Conservation (phyloP, 2,329 filamentous ascomycete species). For the Sporothrix protearum region DNA sequence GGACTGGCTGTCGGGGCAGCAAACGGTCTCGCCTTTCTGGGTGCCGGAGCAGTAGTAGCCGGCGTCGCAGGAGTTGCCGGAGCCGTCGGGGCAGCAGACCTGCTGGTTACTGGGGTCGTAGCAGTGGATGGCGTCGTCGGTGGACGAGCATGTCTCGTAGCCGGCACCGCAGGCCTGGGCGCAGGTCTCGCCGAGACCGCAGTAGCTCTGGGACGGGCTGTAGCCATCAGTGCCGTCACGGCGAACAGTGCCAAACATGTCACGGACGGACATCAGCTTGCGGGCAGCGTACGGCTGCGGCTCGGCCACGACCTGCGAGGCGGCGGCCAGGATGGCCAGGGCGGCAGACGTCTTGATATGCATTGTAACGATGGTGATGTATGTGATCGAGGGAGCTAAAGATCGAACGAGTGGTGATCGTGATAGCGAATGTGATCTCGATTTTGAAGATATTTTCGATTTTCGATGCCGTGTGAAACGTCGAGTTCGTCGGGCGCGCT, state of each 20-base stretch:
- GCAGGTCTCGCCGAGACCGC: slow-evolving; percentile 51
- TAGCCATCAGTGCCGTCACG: slow-evolving; percentile 46
- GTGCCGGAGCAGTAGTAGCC: slow-evolving; percentile 57
- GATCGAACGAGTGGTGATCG: not conserved
- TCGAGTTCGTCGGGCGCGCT: not conserved
- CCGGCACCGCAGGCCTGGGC: slow-evolving; percentile 53
- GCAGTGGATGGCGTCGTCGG: slow-evolving; percentile 53
- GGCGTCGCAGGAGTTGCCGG: slow-evolving; percentile 57
- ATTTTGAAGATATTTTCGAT: slow-evolving; percentile 1
- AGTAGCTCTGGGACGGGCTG: slow-evolving; percentile 47
- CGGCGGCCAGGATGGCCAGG: slow-evolving; percentile 45
- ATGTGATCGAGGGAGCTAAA: not conserved
- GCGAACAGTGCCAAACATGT: slow-evolving; percentile 43
- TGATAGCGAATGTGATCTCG: not conserved
- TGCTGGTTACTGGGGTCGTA: slow-evolving; percentile 51
- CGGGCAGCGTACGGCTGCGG: slow-evolving; percentile 36
- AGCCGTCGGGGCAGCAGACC: slow-evolving; percentile 55
- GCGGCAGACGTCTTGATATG: slow-evolving; percentile 41
- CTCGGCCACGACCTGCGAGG: slow-evolving; percentile 35
- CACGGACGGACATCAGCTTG: slow-evolving; percentile 38
- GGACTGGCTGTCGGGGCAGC: slow-evolving; percentile 56
- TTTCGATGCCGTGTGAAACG: slow-evolving; percentile 12
- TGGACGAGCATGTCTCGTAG: slow-evolving; percentile 49
- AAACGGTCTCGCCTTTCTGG: slow-evolving; percentile 54
- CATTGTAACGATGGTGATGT: slow-evolving; percentile 39